Evolutionary conservation across 2,329 filamentous ascomycete genomes (phyloP), one percentile per base, ranked within the genome.

Genomic region (Penicillium sp.): DNA sequence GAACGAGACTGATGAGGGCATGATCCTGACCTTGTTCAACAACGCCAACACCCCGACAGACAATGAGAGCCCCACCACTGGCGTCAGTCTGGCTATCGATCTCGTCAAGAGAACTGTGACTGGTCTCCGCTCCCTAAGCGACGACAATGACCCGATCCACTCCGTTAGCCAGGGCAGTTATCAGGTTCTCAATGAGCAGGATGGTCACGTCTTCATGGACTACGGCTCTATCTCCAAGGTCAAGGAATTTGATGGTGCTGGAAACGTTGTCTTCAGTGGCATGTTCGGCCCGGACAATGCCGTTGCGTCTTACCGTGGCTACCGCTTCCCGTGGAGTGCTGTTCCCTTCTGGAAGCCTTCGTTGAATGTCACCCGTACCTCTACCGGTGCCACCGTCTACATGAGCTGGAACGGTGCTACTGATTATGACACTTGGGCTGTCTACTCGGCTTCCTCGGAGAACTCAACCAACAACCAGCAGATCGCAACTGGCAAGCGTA

Each of bases 401-500:
- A 74, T 76, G 68, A 75, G 73, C 59, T 75, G 74, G 73, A 73
- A 73, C 39, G 73, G 73, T 9, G 73, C 73, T 9, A 75, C 73
- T 1, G 73, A 75, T 13, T 63, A 65, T 39, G 63, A 65, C 41
- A 60, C 57, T 31, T 63, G 75, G 74, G 69, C 67, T 14, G 54
- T 77, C 5, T 73, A 72, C 45, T 61, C 63, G 7, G 63, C 61
- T 22, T 19, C 60, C 1, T 63, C 64, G 5, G 33, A 57, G 13
- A 63, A 59, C 16, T 63, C 63, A 14, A 60, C 48, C 26, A 54
- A 24, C 51, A 66, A 45, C 55, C 53, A 9, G 16, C 59, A 69
- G 35, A 56, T 72, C 27, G 57, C 52, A 8, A 53, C 63, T 24
- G 63, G 63, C n/a, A 45, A 60, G 14, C 68, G 70, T 7, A 65